Evolutionary conservation across 768 basidiomycete species (phyloP), one percentile per base, ranked within the genome.

Genomic region (Leccinum barrowsii): DNA sequence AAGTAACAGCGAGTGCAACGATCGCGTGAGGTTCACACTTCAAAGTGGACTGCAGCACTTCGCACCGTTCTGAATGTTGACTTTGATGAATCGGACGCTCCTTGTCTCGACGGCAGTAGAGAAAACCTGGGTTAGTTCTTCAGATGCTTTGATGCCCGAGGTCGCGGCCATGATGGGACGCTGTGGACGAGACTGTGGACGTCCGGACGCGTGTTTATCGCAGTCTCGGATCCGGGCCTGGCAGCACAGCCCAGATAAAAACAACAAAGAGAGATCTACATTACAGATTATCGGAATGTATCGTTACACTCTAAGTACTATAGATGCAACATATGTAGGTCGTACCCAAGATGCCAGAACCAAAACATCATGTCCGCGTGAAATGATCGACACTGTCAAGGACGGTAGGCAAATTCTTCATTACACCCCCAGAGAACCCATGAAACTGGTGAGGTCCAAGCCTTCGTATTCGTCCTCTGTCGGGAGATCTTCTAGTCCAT

Each of bases 381-480:
- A 67, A 69, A 71, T 60, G 57, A 63, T 32, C 11, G 51, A 58
- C 42, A 22, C 8, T 30, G 49, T 34, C 30, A n/a, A 37, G 22
- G n/a, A 49, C 17, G 12, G 15, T 10, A 22, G 46, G 24, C 34
- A 40, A 74, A 10, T n/a, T 42, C 42, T 59, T 65, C 42, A 83
- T 22, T 67, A 50, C 74, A 81, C 79, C 65, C 82, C 83, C 50
- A 94, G 76, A n/a, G 92, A 90, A 58, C 85, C 84, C 86, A 98
- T 87, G 77, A 96, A 98, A 69, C 82, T 86, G 47, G 89, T 85
- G 58, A 98, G 76, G 65, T 95, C 92, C 66, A 97, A 73, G 52
- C 84, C 85, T 70, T 91, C 85, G 69, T 97, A 98, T 74, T 98
- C 96, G 55, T 95, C 91, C 69, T 96, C 94, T 46, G 87, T 77